Conservation (phyloP, 78 protist genomes). For the Isochrysis galbana region DNA sequence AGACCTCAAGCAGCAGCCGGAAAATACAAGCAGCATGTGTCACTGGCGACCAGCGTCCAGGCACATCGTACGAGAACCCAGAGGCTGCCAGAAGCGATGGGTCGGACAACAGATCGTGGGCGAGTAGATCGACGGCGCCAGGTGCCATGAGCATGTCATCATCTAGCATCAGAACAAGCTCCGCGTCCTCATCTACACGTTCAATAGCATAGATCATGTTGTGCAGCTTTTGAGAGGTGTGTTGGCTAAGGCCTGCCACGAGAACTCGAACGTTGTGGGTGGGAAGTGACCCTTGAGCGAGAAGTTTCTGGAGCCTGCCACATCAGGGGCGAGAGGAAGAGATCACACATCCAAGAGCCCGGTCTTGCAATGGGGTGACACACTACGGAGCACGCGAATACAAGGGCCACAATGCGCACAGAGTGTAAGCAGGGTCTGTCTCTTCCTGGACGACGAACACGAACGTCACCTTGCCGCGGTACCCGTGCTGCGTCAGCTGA, state of each 20-base stretch:
- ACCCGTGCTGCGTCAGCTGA: not conserved
- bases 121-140: not conserved
- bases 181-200: not conserved
- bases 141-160: not conserved
- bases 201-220: not conserved
- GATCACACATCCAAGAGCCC: no score
- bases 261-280: not conserved
- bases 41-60: not conserved
- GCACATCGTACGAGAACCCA: not conserved
- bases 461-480: not conserved
- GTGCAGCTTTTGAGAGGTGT: not conserved
- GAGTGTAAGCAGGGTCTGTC: not conserved
- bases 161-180: not conserved
- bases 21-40: not conserved
- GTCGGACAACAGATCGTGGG: not conserved
- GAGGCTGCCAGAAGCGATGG: not conserved
- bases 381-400: no score
- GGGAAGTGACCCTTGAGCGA: not conserved
- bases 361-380: no score
- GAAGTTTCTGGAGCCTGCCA: not conserved
- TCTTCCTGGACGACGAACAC: not conserved
- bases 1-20: not conserved
- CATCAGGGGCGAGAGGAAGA: no score
- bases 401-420: no score
- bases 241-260: not conserved